phyloP scores from a whole-genome alignment of 805 yeast genomes.

The Myxozyma lipomycoides region DNA sequence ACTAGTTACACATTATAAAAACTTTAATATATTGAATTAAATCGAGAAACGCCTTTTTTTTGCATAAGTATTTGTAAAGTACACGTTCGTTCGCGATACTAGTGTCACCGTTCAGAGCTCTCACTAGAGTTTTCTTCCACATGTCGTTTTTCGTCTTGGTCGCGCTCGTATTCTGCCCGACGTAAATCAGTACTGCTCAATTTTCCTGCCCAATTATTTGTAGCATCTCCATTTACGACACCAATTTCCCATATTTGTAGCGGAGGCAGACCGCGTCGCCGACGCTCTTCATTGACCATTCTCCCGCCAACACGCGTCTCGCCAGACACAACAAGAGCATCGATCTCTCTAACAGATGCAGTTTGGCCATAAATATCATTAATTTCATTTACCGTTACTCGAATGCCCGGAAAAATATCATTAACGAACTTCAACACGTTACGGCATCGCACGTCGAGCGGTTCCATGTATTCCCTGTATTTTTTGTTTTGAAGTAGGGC shows the following conservation, averaged over 20 bases:
- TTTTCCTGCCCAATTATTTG: constrained; percentile 14
- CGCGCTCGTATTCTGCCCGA: constrained; percentile 5
- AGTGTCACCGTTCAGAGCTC: no score
- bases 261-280: constrained; percentile 49
- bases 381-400: constrained; percentile 56
- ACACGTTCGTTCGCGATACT: no score
- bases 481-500: constrained; percentile 70
- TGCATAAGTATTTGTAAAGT: no score
- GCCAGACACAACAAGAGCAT: constrained; percentile 73
- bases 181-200: constrained; percentile 26
- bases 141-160: no score
- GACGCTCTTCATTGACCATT: constrained; percentile 62
- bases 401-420: constrained; percentile 45
- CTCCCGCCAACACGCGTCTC: constrained; percentile 78
- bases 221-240: constrained; percentile 18
- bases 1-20: no score
- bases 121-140: no score
- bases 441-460: constrained; percentile 49
- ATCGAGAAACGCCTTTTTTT: background rate
- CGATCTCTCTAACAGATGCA: constrained; percentile 64
- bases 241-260: constrained; percentile 51
- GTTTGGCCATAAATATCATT: constrained; percentile 94
- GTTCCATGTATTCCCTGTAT: constrained; percentile 59
- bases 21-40: background rate
- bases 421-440: constrained; percentile 50